These are phyloP conservation scores for Colletotrichum simmondsii DNA, from an alignment of 2,329 filamentous ascomycete species.

Conservation along the genomic window DNA sequence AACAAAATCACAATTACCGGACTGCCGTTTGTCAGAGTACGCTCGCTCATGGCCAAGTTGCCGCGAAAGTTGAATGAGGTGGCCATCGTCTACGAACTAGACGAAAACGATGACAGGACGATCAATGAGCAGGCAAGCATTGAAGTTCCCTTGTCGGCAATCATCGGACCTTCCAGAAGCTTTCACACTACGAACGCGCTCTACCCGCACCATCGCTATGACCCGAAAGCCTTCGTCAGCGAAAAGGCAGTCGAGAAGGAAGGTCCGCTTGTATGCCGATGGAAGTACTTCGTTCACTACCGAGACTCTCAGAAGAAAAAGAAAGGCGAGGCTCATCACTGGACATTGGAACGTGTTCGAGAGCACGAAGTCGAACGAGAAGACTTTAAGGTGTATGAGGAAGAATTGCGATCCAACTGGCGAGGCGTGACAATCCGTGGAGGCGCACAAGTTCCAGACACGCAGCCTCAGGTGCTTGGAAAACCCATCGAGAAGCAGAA, in stretches of 20 bases:
- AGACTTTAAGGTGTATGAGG: constrained; percentile 43
- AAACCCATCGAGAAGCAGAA: constrained; percentile 46
- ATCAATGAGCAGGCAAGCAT: constrained; percentile 49
- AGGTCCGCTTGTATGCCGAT: constrained; percentile 63
- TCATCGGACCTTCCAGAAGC: constrained; percentile 50
- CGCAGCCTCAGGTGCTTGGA: not conserved
- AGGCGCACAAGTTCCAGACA: constrained; percentile 42
- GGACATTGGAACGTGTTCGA: constrained; percentile 47
- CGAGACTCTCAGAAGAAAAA: constrained; percentile 38
- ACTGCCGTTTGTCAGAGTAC: constrained; percentile 48
- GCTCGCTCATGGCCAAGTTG: constrained; percentile 49
- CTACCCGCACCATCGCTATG: constrained; percentile 52
- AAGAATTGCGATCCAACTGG: constrained; percentile 47
- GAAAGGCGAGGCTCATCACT: constrained; percentile 44
- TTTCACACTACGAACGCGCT: constrained; percentile 66
- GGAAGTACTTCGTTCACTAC: constrained; percentile 52
- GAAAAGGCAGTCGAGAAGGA: constrained; percentile 39
- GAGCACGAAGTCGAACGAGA: constrained; percentile 43
- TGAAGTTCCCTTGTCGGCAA: constrained; percentile 51
- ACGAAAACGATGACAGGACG: constrained; percentile 46
- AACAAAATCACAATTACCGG: constrained; percentile 47
- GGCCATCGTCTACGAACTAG: constrained; percentile 53
- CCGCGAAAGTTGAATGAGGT: constrained; percentile 55
- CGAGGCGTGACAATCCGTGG: constrained; percentile 51
- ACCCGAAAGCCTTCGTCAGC: constrained; percentile 35